phyloP scores from a whole-genome alignment of 1,139 yeast species.

The Arxiozyma slooffiae region DNA sequence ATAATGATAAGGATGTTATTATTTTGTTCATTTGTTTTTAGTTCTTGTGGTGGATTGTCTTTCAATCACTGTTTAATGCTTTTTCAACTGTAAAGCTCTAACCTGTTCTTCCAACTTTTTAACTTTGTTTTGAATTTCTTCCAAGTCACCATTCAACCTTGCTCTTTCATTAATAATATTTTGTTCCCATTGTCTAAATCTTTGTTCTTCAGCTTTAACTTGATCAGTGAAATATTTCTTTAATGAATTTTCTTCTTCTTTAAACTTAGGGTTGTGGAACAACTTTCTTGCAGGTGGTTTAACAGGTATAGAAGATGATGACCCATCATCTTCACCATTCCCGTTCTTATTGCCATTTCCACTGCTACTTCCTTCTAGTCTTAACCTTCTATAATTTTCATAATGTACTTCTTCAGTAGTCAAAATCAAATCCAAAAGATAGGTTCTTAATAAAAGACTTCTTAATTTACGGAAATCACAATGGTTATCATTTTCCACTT shows the following conservation, averaged over 20 bases:
- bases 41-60: not conserved
- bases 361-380: conserved; percentile 53
- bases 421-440: conserved; percentile 79
- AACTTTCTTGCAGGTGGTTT: conserved; percentile 34
- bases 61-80: conserved; percentile 21
- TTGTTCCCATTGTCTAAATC: conserved; percentile 97
- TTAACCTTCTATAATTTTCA: conserved; percentile 75
- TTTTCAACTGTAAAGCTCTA: conserved; percentile 51
- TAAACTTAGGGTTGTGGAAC: conserved; percentile 77
- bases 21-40: no score
- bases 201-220: conserved; percentile 91
- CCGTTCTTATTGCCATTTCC: conserved; percentile 15
- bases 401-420: conserved; percentile 87
- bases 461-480: conserved; percentile 93
- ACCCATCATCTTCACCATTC: conserved; percentile 11
- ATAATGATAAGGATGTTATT: not conserved
- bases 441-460: conserved; percentile 78
- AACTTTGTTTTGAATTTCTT: conserved; percentile 69
- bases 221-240: conserved; percentile 96
- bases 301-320: conserved; percentile 20
- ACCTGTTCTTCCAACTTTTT: conserved; percentile 67
- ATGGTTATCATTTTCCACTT: conserved; percentile 90
- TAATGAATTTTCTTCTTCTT: conserved; percentile 90
- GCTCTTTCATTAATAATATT: conserved; percentile 91
- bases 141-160: conserved; percentile 86